Percentiles rank a stretch among this genome's conserved stretches.
These are phyloP conservation scores for Kazachstania sp. DNA, from an alignment of 1,139 yeast genomes.

Conservation along the genomic window DNA sequence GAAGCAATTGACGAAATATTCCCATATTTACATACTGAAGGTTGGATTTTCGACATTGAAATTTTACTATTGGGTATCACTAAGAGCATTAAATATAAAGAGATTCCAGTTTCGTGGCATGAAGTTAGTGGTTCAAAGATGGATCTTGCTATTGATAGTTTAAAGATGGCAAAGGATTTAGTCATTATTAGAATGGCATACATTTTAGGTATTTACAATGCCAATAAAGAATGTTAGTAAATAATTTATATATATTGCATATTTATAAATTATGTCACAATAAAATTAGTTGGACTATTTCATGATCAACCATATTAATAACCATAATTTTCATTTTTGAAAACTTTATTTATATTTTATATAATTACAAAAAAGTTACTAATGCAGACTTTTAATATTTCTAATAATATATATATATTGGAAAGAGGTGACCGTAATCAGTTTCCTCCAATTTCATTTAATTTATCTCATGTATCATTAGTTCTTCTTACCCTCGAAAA, in stretches of 20 bases:
- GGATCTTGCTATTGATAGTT: slow-evolving; percentile 82
- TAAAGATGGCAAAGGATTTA: slow-evolving; percentile 91
- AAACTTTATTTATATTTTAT: not conserved
- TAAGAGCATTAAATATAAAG: slow-evolving; percentile 57
- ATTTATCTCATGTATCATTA: not conserved
- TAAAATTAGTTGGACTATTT: too few species aligned
- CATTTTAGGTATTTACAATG: slow-evolving; percentile 67
- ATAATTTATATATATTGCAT: not conserved
- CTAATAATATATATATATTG: not conserved
- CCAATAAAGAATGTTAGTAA: slow-evolving; percentile 15
- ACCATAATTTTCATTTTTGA: too few species aligned
- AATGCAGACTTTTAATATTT: not conserved
- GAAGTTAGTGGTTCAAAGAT: slow-evolving; percentile 94
- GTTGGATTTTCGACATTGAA: slow-evolving; percentile 98
- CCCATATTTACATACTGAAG: slow-evolving; percentile 91
- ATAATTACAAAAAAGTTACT: slow-evolving; percentile 1
- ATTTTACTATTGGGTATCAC: slow-evolving; percentile 70
- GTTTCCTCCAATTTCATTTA: not conserved
- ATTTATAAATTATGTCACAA: too few species aligned
- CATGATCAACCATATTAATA: too few species aligned
- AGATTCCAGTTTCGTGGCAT: slow-evolving; percentile 91
- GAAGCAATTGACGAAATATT: slow-evolving; percentile 57
- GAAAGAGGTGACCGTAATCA: too few species aligned
- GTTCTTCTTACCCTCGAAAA: slow-evolving; percentile 32
- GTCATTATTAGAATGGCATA: slow-evolving; percentile 88